Base-by-base conservation (phyloP, 2,329 filamentous ascomycete genomes). In the Colletotrichum lupini region DNA sequence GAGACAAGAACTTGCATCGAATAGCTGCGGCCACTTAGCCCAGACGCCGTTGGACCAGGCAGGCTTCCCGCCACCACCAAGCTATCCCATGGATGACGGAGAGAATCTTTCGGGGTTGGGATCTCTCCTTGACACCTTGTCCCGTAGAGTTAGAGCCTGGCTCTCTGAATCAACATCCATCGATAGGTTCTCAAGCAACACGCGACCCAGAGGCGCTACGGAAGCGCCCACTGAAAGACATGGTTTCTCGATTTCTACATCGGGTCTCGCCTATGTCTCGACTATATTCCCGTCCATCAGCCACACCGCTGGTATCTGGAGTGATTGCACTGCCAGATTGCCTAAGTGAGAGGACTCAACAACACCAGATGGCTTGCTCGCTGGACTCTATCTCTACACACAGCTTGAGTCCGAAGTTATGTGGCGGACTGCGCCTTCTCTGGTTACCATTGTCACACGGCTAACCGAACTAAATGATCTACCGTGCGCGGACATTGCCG, bases 251-350 rank as follows among this genome's bases (percentile, higher is more conserved):
- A 55, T 64, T n/a, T 56, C n/a, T 26, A 35, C 28, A 35, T 49
- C 24, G 52, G 32, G 53, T 46, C 53, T 66, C 35, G 53, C 35
- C 63, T 66, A 49, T 28, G 53, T 49, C 32, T 66, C 19, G 63
- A 46, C 37, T 35, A 30, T 42, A 57, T 24, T 26, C 42, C 24
- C 22, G 52, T n/a, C 22, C 37, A 30, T 28, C 32, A 32, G 52
- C 63, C 63, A 66, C 16, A 16, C 49, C 32, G 11, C 16, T 30
- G 52, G 62, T 46, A 65, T 65, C 49, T 37, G 30, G 49, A 49
- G 22, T 46, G 60, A 55, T 35, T 22, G 22, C 5, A 22, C 30
- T 11, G 22, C 16, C 37, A 30, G 24, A 14, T 57, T 66, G 24
- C 32, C 52, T 35, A 7, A 30, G 32, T 5, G 53, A 46, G 53